These are phyloP conservation scores for Zymoseptoria brevis DNA, from an alignment of 2,329 filamentous ascomycete genomes.

Conservation along the genomic window DNA sequence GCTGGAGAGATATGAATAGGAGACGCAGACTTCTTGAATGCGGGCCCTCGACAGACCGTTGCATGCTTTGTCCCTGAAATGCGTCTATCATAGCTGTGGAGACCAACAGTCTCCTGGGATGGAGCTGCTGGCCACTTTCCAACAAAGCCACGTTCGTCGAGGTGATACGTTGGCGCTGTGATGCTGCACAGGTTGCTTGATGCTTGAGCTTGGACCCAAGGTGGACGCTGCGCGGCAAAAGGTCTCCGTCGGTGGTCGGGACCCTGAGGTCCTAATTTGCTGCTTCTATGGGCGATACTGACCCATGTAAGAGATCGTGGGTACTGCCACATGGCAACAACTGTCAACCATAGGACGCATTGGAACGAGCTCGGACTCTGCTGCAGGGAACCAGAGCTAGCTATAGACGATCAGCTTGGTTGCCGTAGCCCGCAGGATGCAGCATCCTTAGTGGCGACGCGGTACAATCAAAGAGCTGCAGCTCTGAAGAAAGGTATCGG, in stretches of 20 bases:
- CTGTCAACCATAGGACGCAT: not conserved
- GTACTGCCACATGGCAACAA: not conserved
- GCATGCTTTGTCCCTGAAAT: not conserved
- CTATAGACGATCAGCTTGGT: not conserved
- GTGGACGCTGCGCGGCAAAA: not conserved
- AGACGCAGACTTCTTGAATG: not conserved
- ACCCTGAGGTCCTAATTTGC: not conserved
- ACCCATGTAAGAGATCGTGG: not conserved
- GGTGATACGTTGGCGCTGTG: not conserved
- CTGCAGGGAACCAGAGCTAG: not conserved
- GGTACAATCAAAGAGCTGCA: not conserved
- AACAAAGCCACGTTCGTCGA: not conserved
- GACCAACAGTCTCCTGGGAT: not conserved
- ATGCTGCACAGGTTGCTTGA: not conserved
- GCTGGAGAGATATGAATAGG: not conserved
- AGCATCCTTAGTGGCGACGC: not conserved
- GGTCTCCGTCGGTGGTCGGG: not conserved
- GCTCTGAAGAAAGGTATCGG: not conserved
- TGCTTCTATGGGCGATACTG: not conserved
- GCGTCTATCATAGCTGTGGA: not conserved
- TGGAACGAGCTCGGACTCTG: not conserved
- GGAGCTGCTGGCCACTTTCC: not conserved
- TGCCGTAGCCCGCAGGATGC: not conserved
- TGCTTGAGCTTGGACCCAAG: not conserved
- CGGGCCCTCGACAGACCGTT: not conserved